Evolutionary conservation across 2,329 filamentous ascomycete species (phyloP).

Genomic region (Colletotrichum coccodes): DNA sequence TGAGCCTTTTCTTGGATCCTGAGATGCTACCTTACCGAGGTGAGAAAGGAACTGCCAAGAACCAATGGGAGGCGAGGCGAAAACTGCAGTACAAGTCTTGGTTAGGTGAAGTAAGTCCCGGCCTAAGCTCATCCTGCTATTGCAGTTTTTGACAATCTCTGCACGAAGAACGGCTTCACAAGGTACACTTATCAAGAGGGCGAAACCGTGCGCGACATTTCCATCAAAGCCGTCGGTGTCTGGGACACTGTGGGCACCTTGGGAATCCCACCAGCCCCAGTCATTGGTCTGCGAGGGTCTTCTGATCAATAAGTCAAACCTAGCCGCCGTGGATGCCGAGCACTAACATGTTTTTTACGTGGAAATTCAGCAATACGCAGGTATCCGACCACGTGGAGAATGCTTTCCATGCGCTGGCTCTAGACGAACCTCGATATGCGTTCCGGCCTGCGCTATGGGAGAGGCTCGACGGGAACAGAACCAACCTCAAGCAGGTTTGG

Average conservation of each 20-base stretch:
- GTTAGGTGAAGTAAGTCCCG: conserved; percentile 50
- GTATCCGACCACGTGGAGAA: conserved; percentile 63
- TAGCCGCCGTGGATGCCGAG: conserved; percentile 51
- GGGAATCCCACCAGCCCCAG: conserved; percentile 49
- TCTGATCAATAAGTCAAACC: conserved; percentile 55
- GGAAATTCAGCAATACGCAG: conserved; percentile 62
- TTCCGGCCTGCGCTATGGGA: conserved; percentile 67
- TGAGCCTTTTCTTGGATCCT: conserved; percentile 57
- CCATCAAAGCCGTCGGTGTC: conserved; percentile 44
- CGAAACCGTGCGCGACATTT: conserved; percentile 46
- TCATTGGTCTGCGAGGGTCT: conserved; percentile 38
- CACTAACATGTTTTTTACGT: conserved; percentile 35
- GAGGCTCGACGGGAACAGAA: conserved; percentile 49
- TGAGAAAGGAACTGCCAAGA: conserved; percentile 45
- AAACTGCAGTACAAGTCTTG: conserved; percentile 48
- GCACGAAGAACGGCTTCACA: conserved; percentile 6
- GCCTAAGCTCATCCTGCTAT: too few relatives aligned
- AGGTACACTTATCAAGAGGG: conserved; percentile 52
- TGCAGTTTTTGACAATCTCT: not conserved
- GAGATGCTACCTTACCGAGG: conserved; percentile 56
- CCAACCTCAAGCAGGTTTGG: conserved; percentile 64
- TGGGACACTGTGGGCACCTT: conserved; percentile 56
- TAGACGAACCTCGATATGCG: conserved; percentile 64
- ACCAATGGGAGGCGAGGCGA: not conserved
- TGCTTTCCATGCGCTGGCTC: conserved; percentile 67